Base-by-base conservation (phyloP, 139 green algal genomes). In the Chlamydomonas sphaeroides region DNA sequence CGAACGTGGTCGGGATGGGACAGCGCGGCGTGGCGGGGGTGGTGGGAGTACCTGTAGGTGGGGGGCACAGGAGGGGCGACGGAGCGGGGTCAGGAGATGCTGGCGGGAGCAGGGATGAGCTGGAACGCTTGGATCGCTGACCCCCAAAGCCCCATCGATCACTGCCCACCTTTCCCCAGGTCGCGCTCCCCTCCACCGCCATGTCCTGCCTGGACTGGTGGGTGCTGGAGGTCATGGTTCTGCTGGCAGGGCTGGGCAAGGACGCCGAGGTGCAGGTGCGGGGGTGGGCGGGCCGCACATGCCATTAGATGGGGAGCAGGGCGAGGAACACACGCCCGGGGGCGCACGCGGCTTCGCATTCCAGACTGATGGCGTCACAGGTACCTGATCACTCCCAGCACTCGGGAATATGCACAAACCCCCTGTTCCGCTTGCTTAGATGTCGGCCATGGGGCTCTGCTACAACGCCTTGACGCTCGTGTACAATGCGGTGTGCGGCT, bases 221-320 rank as follows among this genome's bases (percentile, higher is more conserved):
- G 73, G 33, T 80, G 23, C 56, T 80, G 56, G 73, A 80, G 38
- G 36, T 80, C 28, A 80, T 80, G 73, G 53, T 80, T 11, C 53
- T 80, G 35, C 73, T 80, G 36, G n/a, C 73, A 11, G 73, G 73
- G 5, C 32, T 80, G 53, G 73, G 51, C 36, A 39, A 35, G 5
- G 11, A 14, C 15, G 45, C 42, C 25, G 20, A 30, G 70, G 2
- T 18, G 70, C 7, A 11, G 48, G 30, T 11, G n/a, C 38, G n/a
- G 18, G n/a, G 23, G 56, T 1, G 25, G 15, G 51, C n/a, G n/a
- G n/a, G n/a, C n/a, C n/a, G n/a, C n/a, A n/a, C n/a, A n/a, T n/a
- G n/a, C n/a, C n/a, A n/a, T n/a, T n/a, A n/a, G n/a, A n/a, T 4
- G 51, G 14, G 20, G 26, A 6, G 51, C 14, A 26, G 20, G 15